Evolutionary conservation across 805 yeast species (phyloP).

Genomic region (Metschnikowia cubensis): DNA sequence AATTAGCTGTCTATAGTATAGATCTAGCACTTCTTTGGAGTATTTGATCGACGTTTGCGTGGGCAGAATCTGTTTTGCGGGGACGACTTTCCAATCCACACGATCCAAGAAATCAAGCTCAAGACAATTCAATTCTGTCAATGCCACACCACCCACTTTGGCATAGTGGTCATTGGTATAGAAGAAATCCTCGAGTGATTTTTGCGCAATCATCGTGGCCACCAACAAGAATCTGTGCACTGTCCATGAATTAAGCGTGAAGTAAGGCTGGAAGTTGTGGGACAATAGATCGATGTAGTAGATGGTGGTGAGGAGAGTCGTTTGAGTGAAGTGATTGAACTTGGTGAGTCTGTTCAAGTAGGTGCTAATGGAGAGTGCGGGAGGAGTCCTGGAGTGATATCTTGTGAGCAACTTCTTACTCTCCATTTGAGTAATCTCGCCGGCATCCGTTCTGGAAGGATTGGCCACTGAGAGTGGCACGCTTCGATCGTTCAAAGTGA

Average conservation of each 20-base stretch:
- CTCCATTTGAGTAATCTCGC: slow-evolving; percentile 22
- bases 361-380: slow-evolving; percentile 74
- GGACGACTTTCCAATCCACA: slow-evolving; percentile 63
- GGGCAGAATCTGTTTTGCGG: slow-evolving; percentile 29
- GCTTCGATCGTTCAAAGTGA: slow-evolving; percentile 65
- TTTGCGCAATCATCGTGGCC: slow-evolving; percentile 86
- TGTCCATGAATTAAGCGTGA: slow-evolving; percentile 84
- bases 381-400: slow-evolving; percentile 92
- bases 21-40: slow-evolving; percentile 36
- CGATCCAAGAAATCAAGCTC: slow-evolving; percentile 83
- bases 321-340: slow-evolving; percentile 81
- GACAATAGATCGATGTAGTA: slow-evolving; percentile 86
- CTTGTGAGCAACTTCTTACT: slow-evolving; percentile 54
- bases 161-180: slow-evolving; percentile 94
- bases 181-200: slow-evolving; percentile 89
- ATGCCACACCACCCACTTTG: slow-evolving; percentile 89
- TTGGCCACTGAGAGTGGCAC: slow-evolving; percentile 32
- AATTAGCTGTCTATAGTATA: slow-evolving; percentile 38
- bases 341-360: slow-evolving; percentile 69
- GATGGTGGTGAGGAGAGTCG: slow-evolving; percentile 76
- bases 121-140: slow-evolving; percentile 75
- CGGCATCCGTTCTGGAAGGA: slow-evolving; percentile 19
- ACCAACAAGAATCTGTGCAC: slow-evolving; percentile 89
- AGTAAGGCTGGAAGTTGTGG: slow-evolving; percentile 65
- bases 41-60: slow-evolving; percentile 25